Evolutionary conservation across 805 yeast genomes (phyloP).

Genomic region (Barnettozyma wickerhamii): DNA sequence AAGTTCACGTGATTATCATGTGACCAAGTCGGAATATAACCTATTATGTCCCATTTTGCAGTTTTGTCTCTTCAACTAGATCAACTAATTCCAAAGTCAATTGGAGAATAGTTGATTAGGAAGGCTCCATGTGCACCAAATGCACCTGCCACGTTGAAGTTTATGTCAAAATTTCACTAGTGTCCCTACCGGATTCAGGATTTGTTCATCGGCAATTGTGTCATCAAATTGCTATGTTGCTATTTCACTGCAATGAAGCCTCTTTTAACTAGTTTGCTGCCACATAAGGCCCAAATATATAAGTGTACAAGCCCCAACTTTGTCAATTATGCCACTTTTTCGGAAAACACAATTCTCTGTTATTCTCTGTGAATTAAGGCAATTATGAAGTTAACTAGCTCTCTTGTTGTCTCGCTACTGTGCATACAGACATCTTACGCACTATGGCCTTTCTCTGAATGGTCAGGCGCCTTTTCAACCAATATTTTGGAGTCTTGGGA

Average conservation of each 20-base stretch:
- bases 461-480: constrained; percentile 1
- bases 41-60: too few relatives aligned
- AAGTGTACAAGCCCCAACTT: neutral
- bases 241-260: neutral
- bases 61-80: too few relatives aligned
- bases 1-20: too few relatives aligned
- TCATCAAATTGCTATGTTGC: neutral
- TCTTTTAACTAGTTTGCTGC: neutral
- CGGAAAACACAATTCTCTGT: neutral
- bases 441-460: neutral
- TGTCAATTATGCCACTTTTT: too few relatives aligned
- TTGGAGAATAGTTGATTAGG: too few relatives aligned
- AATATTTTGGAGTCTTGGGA: constrained; percentile 28
- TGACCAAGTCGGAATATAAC: too few relatives aligned
- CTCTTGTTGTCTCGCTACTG: neutral
- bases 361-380: neutral
- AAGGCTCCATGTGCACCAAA: too few relatives aligned
- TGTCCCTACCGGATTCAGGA: neutral
- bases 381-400: neutral
- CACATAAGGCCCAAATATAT: neutral
- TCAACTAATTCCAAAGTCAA: too few relatives aligned
- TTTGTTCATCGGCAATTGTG: neutral
- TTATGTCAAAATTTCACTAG: too few relatives aligned
- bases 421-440: neutral
- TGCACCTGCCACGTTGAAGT: too few relatives aligned